Evolutionary conservation across 179 eudicot genomes (phyloP), one percentile per base, ranked within the genome.

Genomic region (Amaranthus tricolor): DNA sequence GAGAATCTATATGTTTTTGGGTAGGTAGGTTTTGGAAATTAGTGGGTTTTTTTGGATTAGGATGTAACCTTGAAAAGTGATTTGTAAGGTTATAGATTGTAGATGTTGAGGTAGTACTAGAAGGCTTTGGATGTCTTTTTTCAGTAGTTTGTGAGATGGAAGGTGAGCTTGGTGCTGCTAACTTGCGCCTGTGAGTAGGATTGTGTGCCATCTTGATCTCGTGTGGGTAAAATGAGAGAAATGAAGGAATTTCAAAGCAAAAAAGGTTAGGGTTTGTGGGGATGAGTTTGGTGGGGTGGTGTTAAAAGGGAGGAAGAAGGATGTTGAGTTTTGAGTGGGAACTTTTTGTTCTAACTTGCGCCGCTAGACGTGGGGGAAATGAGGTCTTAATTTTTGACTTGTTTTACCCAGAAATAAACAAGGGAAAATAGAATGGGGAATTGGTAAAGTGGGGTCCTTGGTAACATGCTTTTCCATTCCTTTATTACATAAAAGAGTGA

Each of bases 61-160:
- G 84, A 12, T 77, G 66, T 69, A 89, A 75, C 59, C 74, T 81
- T 57, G 97, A 87, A 73, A 91, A 85, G 77, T 86, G 89, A 75
- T 80, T 82, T 74, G 94, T 77, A 56, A 88, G 85, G 87, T 70
- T 78, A 77, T 87, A 85, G 49, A 77, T 63, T 47, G 86, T 76
- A 71, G 90, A 72, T 65, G 81, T 50, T 50, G 86, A 53, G 75
- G 80, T 73, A 72, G 80, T 61, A 31, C 40, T 31, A 6, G 80
- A 62, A n/a, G 80, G 72, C 21, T 80, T 77, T 40, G 80, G 71
- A 58, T 76, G 85, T 54, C 74, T 84, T 80, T 74, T 82, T 68
- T 10, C 64, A 49, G 70, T 20, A 77, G 90, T 69, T 74, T 85
- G 71, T 47, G 84, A 14, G 7, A 57, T 64, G 21, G 65, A 49